Percentiles rank a stretch among this genome's conserved stretches.
phyloP scores from a whole-genome alignment of 352 stramenopile species.

The Pythium aquatile region DNA sequence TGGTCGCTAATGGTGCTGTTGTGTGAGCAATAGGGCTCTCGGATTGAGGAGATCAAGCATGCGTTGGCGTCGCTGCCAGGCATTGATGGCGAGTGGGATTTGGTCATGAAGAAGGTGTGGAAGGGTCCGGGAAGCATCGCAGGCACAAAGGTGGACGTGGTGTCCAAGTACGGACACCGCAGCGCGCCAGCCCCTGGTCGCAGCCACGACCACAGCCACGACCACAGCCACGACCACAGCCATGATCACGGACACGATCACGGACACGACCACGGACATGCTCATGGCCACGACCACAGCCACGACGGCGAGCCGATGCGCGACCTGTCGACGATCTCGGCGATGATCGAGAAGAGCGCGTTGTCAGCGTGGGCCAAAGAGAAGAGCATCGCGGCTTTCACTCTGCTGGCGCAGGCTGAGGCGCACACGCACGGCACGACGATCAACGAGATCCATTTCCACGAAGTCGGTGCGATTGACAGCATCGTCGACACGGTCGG shows the following conservation, averaged over 20 bases:
- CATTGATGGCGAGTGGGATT: constrained; percentile 86
- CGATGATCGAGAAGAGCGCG: constrained; percentile 75
- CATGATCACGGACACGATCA: constrained; percentile 39
- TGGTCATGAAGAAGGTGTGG: constrained; percentile 69
- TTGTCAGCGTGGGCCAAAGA: constrained; percentile 89
- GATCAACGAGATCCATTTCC: constrained; percentile 95
- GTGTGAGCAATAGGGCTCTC: constrained; percentile 44
- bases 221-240: constrained; percentile 31
- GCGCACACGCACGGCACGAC: constrained; percentile 92
- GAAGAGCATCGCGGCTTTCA: constrained; percentile 91
- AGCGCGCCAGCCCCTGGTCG: constrained; percentile 38
- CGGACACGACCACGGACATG: constrained; percentile 29
- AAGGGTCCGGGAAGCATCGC: constrained; percentile 89
- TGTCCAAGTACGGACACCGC: constrained; percentile 85
- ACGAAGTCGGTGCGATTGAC: constrained; percentile 97
- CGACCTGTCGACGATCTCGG: constrained; percentile 89
- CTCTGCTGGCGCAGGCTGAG: constrained; percentile 90
- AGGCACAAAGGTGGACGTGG: constrained; percentile 86
- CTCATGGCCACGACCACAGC: constrained; percentile 33
- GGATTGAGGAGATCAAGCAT: constrained; percentile 51
- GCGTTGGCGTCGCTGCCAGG: constrained; percentile 55
- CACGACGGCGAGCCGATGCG: constrained; percentile 74
- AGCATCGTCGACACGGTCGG: constrained; percentile 97
- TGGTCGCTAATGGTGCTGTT: constrained; percentile 3
- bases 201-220: constrained; percentile 20